Percentiles rank a stretch among this genome's conserved stretches.
Conservation (phyloP, 176 grass and related monocot genomes). For the Oryza rufipogon region DNA sequence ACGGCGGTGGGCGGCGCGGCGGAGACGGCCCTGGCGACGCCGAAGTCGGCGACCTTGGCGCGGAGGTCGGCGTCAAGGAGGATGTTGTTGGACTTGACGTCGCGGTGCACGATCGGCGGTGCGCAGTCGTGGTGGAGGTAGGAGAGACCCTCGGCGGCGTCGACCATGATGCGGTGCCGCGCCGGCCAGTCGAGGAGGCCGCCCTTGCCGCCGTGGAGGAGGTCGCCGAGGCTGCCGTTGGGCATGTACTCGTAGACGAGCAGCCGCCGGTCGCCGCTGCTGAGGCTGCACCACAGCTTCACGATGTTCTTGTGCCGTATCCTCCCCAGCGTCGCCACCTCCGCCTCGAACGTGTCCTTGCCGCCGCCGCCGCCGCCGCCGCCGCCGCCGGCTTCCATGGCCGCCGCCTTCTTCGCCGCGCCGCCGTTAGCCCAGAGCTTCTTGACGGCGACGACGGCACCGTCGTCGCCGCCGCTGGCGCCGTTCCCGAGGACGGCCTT, state of each 20-base stretch:
- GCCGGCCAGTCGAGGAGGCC: constrained; percentile 58
- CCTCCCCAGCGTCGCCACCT: constrained; percentile 68
- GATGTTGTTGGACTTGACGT: constrained; percentile 92
- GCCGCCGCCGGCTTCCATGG: background rate
- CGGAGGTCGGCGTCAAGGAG: constrained; percentile 61
- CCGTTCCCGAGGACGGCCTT: constrained; percentile 40
- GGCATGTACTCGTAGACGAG: constrained; percentile 93
- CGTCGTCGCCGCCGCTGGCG: constrained; percentile 13
- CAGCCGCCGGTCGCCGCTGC: constrained; percentile 54
- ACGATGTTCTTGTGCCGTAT: constrained; percentile 91
- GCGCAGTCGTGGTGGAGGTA: constrained; percentile 83
- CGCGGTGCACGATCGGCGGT: constrained; percentile 77
- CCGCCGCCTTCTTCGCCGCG: background rate
- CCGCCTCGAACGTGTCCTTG: constrained; percentile 55
- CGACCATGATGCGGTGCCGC: constrained; percentile 57
- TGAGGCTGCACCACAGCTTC: constrained; percentile 78
- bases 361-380: background rate
- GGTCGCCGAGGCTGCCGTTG: constrained; percentile 76
- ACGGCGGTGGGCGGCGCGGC: constrained; percentile 37
- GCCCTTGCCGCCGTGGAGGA: constrained; percentile 67
- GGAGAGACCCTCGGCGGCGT: constrained; percentile 68
- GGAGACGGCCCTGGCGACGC: constrained; percentile 56
- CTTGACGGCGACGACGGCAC: constrained; percentile 54
- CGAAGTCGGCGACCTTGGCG: constrained; percentile 77
- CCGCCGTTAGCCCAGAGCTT: constrained; percentile 39